Conservation (phyloP, 306 rosid species). For the Spatholobus suberectus region DNA sequence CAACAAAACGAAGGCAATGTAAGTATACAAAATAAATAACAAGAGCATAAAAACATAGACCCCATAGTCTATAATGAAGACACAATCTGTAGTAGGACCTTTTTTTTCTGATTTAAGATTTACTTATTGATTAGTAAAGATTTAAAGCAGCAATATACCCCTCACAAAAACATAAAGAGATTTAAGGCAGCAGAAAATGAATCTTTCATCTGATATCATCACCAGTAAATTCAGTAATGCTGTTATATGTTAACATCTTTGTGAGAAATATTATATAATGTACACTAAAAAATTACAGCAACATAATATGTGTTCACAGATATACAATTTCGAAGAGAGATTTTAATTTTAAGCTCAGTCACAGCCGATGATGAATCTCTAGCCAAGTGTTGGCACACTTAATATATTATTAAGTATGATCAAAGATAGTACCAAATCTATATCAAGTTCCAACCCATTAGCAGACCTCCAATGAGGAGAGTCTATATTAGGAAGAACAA, state of each 20-base stretch:
- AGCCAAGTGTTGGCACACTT: not conserved
- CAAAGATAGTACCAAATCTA: not conserved
- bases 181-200: slow-evolving; percentile 6
- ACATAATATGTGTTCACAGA: not conserved
- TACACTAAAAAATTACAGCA: slow-evolving; percentile 11
- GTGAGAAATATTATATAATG: slow-evolving; percentile 14
- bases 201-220: slow-evolving; percentile 23
- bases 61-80: slow-evolving; percentile 27
- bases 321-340: slow-evolving; percentile 7
- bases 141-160: not conserved
- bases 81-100: not conserved
- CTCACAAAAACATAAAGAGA: not conserved
- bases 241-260: slow-evolving; percentile 8
- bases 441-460: not conserved
- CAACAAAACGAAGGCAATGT: slow-evolving; percentile 41
- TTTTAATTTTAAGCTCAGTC: not conserved
- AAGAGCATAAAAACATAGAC: slow-evolving; percentile 13
- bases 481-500: not conserved
- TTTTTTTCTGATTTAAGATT: not conserved
- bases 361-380: slow-evolving; percentile 18
- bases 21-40: slow-evolving; percentile 32
- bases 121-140: not conserved
- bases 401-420: slow-evolving; percentile 3
- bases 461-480: not conserved
- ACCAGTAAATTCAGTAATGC: slow-evolving; percentile 4